These are phyloP conservation scores for Allium cepa DNA, from an alignment of 106 monocot species.

Conservation along the genomic window DNA sequence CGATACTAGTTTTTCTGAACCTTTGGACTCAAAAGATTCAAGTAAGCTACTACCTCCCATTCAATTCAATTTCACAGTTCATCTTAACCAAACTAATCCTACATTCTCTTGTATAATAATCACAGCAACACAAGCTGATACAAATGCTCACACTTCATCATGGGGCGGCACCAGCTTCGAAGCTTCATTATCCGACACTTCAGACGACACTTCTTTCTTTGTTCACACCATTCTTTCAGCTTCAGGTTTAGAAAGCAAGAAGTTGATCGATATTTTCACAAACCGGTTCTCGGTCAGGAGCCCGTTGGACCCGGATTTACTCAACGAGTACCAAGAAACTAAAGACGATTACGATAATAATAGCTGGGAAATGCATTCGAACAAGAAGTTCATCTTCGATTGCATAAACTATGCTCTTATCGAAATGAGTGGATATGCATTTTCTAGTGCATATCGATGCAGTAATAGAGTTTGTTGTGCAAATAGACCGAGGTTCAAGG, in stretches of 20 bases:
- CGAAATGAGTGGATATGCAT: conserved; percentile 24
- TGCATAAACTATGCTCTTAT: conserved; percentile 57
- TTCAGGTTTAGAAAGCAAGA: conserved; percentile 38
- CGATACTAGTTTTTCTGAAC: conserved; percentile 26
- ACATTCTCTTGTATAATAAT: conserved; percentile 29
- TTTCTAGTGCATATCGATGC: conserved; percentile 24
- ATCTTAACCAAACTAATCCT: conserved; percentile 19
- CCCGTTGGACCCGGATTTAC: conserved; percentile 55
- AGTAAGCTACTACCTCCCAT: conserved; percentile 30
- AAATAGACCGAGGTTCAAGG: not conserved
- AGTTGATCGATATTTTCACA: conserved; percentile 15
- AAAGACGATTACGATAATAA: conserved; percentile 46
- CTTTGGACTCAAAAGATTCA: conserved; percentile 13
- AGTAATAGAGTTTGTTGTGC: not conserved
- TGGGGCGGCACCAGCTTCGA: conserved; percentile 29
- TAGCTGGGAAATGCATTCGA: conserved; percentile 54
- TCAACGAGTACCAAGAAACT: conserved; percentile 45
- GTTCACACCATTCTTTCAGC: conserved; percentile 56
- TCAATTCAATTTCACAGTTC: not conserved
- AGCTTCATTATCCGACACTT: conserved; percentile 5
- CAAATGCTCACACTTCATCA: conserved; percentile 52
- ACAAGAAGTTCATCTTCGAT: conserved; percentile 78
- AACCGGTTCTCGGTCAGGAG: conserved; percentile 52
- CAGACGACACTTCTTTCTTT: conserved; percentile 37
- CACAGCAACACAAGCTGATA: conserved; percentile 36